A percentile compares a stretch with the other conserved stretches of the same genome.
Conservation (phyloP, 768 basidiomycete species). For the Hygrophorus russula region DNA sequence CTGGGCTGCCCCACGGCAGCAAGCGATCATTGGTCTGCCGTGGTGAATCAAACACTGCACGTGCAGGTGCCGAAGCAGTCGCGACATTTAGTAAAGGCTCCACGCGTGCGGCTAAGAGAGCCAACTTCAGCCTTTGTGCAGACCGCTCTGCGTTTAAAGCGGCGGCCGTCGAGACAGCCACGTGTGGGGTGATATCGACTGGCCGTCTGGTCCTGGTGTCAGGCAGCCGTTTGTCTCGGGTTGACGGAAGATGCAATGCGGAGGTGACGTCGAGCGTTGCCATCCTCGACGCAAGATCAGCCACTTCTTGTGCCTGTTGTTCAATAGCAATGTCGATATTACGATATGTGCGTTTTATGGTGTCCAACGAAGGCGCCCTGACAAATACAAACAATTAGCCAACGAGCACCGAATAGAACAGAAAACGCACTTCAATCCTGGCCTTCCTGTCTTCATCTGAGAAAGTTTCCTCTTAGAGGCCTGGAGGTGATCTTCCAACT, state of each 20-base stretch:
- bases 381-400: slow-evolving; percentile 1
- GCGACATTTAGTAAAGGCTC: slow-evolving; percentile 59
- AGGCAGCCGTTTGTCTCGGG: slow-evolving; percentile 32
- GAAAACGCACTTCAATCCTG: slow-evolving; percentile 44
- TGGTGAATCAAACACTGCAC: slow-evolving; percentile 26
- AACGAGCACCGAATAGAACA: background rate
- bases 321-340: slow-evolving; percentile 71
- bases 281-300: slow-evolving; percentile 39
- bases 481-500: slow-evolving; percentile 67
- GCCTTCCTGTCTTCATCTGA: slow-evolving; percentile 49
- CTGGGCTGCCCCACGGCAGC: slow-evolving; percentile 22
- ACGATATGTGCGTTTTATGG: slow-evolving; percentile 72
- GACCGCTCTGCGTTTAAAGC: slow-evolving; percentile 75
- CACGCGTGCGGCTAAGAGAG: slow-evolving; percentile 46
- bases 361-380: slow-evolving; percentile 79
- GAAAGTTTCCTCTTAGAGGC: slow-evolving; percentile 59
- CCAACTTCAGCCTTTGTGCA: slow-evolving; percentile 57
- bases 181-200: slow-evolving; percentile 44
- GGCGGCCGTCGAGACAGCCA: slow-evolving; percentile 67
- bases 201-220: slow-evolving; percentile 26
- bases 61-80: slow-evolving; percentile 27
- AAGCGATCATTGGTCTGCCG: slow-evolving; percentile 10
- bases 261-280: slow-evolving; percentile 34
- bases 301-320: slow-evolving; percentile 47
- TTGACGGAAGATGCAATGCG: slow-evolving; percentile 7